These are phyloP conservation scores for Plenodomus biglobosus DNA, from an alignment of 2,329 filamentous ascomycete genomes.

Conservation along the genomic window DNA sequence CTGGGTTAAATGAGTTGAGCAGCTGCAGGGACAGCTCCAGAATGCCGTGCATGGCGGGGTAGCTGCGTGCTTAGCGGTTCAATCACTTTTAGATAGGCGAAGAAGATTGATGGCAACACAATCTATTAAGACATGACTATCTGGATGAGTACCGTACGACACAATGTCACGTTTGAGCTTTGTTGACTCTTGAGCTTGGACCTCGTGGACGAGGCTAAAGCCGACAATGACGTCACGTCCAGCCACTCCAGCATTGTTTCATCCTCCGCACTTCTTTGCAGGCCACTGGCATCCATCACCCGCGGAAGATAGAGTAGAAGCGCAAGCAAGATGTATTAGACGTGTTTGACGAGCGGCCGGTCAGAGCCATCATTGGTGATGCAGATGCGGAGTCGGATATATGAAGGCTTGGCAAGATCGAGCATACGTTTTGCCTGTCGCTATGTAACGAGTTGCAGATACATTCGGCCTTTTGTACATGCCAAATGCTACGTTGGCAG, in stretches of 20 bases:
- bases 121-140: neutral
- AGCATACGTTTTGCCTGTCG: neutral
- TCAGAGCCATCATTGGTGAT: neutral
- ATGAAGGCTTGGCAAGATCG: neutral
- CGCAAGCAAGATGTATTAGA: neutral
- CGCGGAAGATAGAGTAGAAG: neutral
- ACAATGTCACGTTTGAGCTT: neutral
- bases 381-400: neutral
- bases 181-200: neutral
- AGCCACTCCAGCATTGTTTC: neutral
- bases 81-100: neutral
- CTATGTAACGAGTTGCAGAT: too few relatives aligned
- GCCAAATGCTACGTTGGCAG: neutral
- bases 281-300: neutral
- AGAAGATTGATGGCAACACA: neutral
- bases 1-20: conserved; percentile 20
- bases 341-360: neutral
- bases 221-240: neutral
- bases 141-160: neutral
- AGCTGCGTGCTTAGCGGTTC: conserved; percentile 4
- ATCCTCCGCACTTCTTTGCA: neutral
- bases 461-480: too few relatives aligned
- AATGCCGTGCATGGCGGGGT: conserved; percentile 26
- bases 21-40: conserved; percentile 30
- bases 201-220: neutral